Evolutionary conservation across 23 red algal species (phyloP).

Genomic region (Gracilariopsis chorda): DNA sequence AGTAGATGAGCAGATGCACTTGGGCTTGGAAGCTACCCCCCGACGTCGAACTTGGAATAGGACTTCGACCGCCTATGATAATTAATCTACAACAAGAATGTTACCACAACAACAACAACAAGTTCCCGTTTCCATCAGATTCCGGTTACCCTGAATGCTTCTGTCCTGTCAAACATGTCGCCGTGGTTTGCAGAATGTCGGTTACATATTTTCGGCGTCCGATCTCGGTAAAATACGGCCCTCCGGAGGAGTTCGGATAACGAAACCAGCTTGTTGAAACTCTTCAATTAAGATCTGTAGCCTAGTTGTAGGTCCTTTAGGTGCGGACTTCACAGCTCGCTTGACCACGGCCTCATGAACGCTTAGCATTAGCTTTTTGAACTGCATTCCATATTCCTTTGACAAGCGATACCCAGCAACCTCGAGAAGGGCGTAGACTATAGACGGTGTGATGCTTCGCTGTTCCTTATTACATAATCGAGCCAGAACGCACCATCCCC

Average conservation of each 20-base stretch:
- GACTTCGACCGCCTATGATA: no score
- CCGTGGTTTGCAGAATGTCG: neutral
- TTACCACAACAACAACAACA: no score
- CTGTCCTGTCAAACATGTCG: no score
- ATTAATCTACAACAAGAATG: no score
- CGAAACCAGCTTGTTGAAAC: slow-evolving; percentile 1
- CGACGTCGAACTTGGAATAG: no score
- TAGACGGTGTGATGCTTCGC: slow-evolving; percentile 32
- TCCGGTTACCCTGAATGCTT: no score
- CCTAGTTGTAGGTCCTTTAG: slow-evolving; percentile 1
- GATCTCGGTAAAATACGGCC: slow-evolving; percentile 9
- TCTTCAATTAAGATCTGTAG: slow-evolving; percentile 40
- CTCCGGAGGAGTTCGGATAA: slow-evolving; percentile 15
- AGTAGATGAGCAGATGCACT: no score
- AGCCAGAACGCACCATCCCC: slow-evolving; percentile 20
- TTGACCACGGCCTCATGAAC: slow-evolving; percentile 19
- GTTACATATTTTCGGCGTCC: neutral
- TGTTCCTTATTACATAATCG: slow-evolving; percentile 36
- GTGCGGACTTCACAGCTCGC: slow-evolving; percentile 7
- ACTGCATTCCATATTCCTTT: slow-evolving; percentile 13
- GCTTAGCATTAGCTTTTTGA: slow-evolving; percentile 30
- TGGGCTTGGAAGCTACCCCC: no score
- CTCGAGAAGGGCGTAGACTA: slow-evolving; percentile 28
- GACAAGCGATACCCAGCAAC: slow-evolving; percentile 42
- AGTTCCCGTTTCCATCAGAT: no score